A percentile compares a stretch with the other conserved stretches of the same genome.
phyloP scores from a whole-genome alignment of 768 basidiomycete genomes.

The Termitomyces sp. region DNA sequence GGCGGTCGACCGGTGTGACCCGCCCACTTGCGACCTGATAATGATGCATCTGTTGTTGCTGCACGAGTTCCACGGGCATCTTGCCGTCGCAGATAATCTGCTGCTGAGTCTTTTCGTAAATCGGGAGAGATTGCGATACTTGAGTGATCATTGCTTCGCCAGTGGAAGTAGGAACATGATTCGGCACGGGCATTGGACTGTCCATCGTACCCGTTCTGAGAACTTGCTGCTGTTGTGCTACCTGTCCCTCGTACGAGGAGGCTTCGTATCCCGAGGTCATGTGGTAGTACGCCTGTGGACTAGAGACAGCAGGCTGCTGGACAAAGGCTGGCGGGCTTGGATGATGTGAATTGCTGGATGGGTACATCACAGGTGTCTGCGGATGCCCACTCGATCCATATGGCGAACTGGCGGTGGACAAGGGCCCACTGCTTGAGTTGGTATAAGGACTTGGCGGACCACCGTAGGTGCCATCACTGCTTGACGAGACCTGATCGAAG shows the following conservation, averaged over 20 bases:
- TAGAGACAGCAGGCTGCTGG: conserved; percentile 11
- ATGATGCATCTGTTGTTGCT: conserved; percentile 14
- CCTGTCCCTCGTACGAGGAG: conserved; percentile 13
- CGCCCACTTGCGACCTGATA: conserved; percentile 5
- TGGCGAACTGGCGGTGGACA: conserved; percentile 25
- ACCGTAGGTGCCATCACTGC: background rate
- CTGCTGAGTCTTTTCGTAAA: conserved; percentile 18
- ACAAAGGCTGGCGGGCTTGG: conserved; percentile 23
- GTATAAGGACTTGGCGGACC: conserved; percentile 23
- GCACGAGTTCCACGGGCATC: conserved; percentile 18
- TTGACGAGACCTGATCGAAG: conserved; percentile 6
- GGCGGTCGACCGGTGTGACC: background rate
- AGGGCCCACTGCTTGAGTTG: conserved; percentile 14
- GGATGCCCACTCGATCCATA: conserved; percentile 22
- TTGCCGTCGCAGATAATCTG: conserved; percentile 24
- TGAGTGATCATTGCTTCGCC: conserved; percentile 4
- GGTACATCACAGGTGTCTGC: conserved; percentile 22
- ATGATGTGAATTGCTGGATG: conserved; percentile 10
- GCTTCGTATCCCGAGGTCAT: conserved; percentile 11
- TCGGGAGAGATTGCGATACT: conserved; percentile 6
- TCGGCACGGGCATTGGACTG: conserved; percentile 10
- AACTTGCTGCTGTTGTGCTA: conserved; percentile 10
- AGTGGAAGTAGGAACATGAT: background rate
- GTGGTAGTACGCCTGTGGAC: conserved; percentile 17
- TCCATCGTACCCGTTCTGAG: conserved; percentile 14